Conservation (phyloP, 768 basidiomycete genomes). For the Kockovaella imperatae region DNA sequence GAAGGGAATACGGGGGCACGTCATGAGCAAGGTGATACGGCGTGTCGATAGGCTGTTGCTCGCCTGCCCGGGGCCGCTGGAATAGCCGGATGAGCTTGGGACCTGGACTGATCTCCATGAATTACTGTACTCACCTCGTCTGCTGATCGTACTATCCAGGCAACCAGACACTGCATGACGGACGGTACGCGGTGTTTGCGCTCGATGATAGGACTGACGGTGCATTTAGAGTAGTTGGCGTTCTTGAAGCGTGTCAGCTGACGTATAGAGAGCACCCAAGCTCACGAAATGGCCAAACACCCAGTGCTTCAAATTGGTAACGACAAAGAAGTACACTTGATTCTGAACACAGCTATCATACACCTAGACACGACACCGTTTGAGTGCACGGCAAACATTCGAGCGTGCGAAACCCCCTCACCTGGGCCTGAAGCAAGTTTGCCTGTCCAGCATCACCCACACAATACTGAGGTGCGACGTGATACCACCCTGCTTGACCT, state of each 20-base stretch:
- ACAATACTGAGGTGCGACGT: conserved; percentile 24
- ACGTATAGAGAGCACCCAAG: background rate
- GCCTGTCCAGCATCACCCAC: conserved; percentile 40
- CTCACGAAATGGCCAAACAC: conserved; percentile 43
- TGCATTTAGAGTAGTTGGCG: conserved; percentile 30
- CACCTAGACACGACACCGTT: conserved; percentile 9
- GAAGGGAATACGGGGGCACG: background rate
- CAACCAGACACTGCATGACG: conserved; percentile 37
- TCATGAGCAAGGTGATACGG: background rate
- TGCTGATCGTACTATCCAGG: conserved; percentile 37
- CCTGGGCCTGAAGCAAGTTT: conserved; percentile 40
- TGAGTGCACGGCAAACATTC: background rate
- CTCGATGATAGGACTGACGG: conserved; percentile 34
- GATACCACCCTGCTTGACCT: conserved; percentile 30
- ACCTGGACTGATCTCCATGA: background rate
- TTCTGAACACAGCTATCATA: conserved; percentile 41
- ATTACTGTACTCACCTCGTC: conserved; percentile 31
- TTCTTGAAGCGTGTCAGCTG: conserved; percentile 19
- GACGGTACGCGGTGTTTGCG: conserved; percentile 31
- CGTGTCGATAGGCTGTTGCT: background rate
- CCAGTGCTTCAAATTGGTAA: conserved; percentile 43
- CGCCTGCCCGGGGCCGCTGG: conserved; percentile 5
- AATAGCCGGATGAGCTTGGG: background rate
- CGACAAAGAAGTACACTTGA: conserved; percentile 39
- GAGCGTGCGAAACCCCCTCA: conserved; percentile 8